phyloP scores from a whole-genome alignment of 306 rosid species.

The cucumber (Cucumis sativus) region Cucumber_9930_V3 NC_026655.2:8120001-8120500 shows the following conservation, averaged over 20 bases:
- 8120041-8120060: not conserved
- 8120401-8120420: not conserved
- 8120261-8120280: not conserved
- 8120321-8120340: not conserved
- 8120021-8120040: not conserved
- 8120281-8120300: not conserved
- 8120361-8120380: not conserved
- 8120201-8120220: not conserved
- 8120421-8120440: slow-evolving; percentile 45
- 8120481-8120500: slow-evolving; percentile 25
- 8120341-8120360: not conserved
- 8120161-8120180: not conserved
- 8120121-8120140: not conserved
- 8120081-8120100: not conserved
- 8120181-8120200: not conserved
- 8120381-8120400: too few relatives aligned
- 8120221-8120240: not conserved
- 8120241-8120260: not conserved
- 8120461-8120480: slow-evolving; percentile 10
- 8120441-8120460: slow-evolving; percentile 25
- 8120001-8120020: not conserved
- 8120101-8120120: not conserved
- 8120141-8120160: not conserved
- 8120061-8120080: not conserved
- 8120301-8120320: not conserved